A percentile compares a stretch with the other conserved stretches of the same genome.
These are phyloP conservation scores for Kwoniella dendrophila DNA, from an alignment of 768 basidiomycete genomes.

Conservation along the genomic window DNA sequence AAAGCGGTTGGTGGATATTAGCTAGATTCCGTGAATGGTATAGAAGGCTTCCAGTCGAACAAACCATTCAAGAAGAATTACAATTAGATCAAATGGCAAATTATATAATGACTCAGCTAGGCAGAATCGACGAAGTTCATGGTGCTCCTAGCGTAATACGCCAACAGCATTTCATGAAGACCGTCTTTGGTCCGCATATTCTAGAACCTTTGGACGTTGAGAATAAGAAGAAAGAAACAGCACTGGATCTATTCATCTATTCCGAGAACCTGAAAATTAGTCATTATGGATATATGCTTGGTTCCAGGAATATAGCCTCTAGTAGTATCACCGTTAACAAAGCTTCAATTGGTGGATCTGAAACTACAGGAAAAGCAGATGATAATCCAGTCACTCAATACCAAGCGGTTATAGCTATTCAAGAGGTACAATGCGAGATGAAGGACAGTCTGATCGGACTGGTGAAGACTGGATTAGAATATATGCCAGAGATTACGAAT, in stretches of 20 bases:
- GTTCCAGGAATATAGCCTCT: constrained; percentile 11
- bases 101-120: constrained; percentile 5
- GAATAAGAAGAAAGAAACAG: background rate
- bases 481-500: background rate
- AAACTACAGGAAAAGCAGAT: constrained; percentile 7
- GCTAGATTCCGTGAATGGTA: constrained; percentile 74
- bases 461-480: background rate
- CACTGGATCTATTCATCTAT: constrained; percentile 22
- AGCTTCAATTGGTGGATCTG: constrained; percentile 20
- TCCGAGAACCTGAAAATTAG: constrained; percentile 6
- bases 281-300: constrained; percentile 22
- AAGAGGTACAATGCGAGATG: constrained; percentile 9
- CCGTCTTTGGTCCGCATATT: constrained; percentile 22
- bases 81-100: constrained; percentile 6
- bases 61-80: background rate
- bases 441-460: constrained; percentile 17
- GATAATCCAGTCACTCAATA: constrained; percentile 7
- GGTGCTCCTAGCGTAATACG: constrained; percentile 33
- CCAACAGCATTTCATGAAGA: constrained; percentile 32
- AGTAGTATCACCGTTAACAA: constrained; percentile 19
- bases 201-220: background rate
- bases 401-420: constrained; percentile 18
- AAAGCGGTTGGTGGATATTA: constrained; percentile 72
- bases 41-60: constrained; percentile 57
- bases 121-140: constrained; percentile 27